Evolutionary conservation across 371 early-diverging fungal species (phyloP), one percentile per base, ranked within the genome.

Genomic region (Mucor racemosus): DNA sequence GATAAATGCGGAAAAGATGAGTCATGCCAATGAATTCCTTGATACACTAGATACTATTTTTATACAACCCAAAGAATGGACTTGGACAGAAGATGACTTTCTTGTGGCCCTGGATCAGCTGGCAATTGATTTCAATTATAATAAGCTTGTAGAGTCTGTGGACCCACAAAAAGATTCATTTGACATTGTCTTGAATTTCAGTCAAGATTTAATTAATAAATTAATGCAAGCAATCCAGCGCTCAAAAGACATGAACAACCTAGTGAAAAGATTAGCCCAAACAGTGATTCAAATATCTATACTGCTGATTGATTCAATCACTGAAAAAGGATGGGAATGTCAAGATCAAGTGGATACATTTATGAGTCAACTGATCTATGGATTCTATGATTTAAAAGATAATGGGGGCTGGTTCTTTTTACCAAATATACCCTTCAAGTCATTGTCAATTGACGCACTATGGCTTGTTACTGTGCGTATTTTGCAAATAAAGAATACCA

Each of bases 51-150:
- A 69, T 59, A 6, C 74, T 5, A 38, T 73, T 31, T 42, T 71
- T 31, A 39, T 77, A 68, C 35, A 71, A 1, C 4, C 74, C 69
- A 13, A 64, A 69, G 35, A 64, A 72, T 35, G 78, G 1, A 58
- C 57, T 4, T 75, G 90, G 66, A 75, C 76, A 13, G 91, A 91
- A 60, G 89, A 90, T 41, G 90, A 92, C 61, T 88, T 81, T 67
- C 57, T 84, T 6, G 77, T 72, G 0, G 66, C 84, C 7, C 61
- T 92, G 44, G 88, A 87, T 68, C 92, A 92, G 65, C 71, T 92
- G 64, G 85, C 85, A 15, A 64, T 88, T 0, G 72, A 80, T 5
- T 67, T 63, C 19, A 60, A 55, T 1, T 75, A 65, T 21, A 65
- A 58, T 39, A 61, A 48, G 7, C 50, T 73, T 9, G 21, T 69